These are phyloP conservation scores for Penicillium sp. DNA, from an alignment of 2,329 filamentous ascomycete species.

Conservation along the genomic window DNA sequence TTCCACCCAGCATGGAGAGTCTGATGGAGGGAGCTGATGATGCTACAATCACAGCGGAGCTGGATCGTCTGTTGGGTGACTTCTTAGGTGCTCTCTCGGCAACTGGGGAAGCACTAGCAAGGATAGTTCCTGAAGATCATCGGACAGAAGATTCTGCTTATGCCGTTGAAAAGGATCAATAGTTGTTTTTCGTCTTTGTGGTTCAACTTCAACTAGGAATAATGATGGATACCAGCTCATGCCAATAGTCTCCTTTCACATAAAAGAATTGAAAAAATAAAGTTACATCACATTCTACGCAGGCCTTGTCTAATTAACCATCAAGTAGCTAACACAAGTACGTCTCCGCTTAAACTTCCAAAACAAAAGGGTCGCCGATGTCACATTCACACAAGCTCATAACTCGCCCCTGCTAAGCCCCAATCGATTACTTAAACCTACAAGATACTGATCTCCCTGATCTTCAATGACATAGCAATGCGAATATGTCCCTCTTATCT, in stretches of 20 bases:
- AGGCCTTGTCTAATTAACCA: too few species aligned
- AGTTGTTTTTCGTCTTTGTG: not conserved
- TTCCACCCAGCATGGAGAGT: slow-evolving; percentile 45
- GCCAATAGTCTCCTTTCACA: not conserved
- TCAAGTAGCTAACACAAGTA: not conserved
- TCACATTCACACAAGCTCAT: not conserved
- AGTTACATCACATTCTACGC: not conserved
- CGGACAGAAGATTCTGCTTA: slow-evolving; percentile 15
- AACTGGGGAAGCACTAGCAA: slow-evolving; percentile 40
- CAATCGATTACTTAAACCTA: not conserved
- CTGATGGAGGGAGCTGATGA: slow-evolving; percentile 45
- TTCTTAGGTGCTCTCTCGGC: slow-evolving; percentile 45
- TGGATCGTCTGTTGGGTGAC: slow-evolving; percentile 47
- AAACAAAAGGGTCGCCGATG: too few species aligned
- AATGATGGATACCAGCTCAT: not conserved
- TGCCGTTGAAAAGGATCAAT: slow-evolving; percentile 21
- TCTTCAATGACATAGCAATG: too few species aligned
- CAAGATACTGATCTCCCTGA: too few species aligned
- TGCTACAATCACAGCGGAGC: slow-evolving; percentile 41
- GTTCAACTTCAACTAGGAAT: not conserved
- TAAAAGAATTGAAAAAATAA: not conserved
- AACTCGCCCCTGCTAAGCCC: not conserved
- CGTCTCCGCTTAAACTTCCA: not conserved
- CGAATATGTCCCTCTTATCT: not conserved
- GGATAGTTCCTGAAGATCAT: slow-evolving; percentile 19